Percentiles rank a stretch among this genome's conserved stretches.
These are phyloP conservation scores for Didymella exigua DNA, from an alignment of 2,329 filamentous ascomycete genomes.

Conservation along the genomic window DNA sequence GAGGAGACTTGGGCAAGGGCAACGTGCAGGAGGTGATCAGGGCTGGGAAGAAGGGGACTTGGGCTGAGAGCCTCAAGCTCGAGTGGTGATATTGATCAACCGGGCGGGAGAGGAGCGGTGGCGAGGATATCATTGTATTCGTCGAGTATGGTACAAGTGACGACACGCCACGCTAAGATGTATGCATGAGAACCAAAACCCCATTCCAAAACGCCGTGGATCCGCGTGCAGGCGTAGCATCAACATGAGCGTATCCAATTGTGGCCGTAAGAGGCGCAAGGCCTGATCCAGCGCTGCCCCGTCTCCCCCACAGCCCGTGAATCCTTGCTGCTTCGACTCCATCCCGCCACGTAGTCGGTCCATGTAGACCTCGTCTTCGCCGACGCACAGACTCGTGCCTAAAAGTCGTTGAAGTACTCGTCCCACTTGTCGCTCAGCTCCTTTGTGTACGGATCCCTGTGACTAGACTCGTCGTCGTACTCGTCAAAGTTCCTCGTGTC, in stretches of 20 bases:
- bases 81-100: conserved; percentile 36
- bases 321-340: neutral
- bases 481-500: conserved; percentile 83
- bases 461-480: conserved; percentile 76
- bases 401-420: conserved; percentile 74
- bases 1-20: conserved; percentile 58
- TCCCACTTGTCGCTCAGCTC: conserved; percentile 74
- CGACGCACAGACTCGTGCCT: neutral
- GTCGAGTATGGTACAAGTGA: conserved; percentile 4
- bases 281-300: neutral
- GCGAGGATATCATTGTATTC: conserved; percentile 1
- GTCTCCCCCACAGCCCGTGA: neutral
- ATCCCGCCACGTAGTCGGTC: no score
- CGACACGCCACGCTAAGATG: conserved; percentile 4
- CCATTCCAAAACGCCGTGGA: neutral
- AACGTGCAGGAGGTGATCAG: conserved; percentile 57
- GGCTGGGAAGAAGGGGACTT: conserved; percentile 57
- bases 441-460: conserved; percentile 69
- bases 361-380: no score
- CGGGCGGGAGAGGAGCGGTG: neutral
- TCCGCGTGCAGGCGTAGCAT: neutral
- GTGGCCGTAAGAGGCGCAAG: neutral
- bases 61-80: conserved; percentile 50
- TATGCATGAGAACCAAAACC: neutral
- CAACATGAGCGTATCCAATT: neutral